Evolutionary conservation across 2,329 filamentous ascomycete genomes (phyloP), one percentile per base, ranked within the genome.

Genomic region (Stagonosporopsis chrysanthemi): DNA sequence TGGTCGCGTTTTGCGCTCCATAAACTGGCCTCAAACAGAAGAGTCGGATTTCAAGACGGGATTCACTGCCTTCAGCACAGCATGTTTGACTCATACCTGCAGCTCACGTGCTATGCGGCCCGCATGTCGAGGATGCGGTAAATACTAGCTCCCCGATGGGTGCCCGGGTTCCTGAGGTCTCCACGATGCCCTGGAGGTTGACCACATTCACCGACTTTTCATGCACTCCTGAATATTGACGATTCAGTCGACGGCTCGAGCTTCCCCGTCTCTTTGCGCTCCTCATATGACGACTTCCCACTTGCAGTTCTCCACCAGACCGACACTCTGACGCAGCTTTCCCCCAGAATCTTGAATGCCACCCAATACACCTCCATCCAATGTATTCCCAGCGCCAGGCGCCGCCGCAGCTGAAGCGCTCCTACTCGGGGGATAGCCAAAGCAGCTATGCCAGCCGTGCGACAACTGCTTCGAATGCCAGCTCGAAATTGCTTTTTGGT

Each of bases 401-500:
- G 53, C 74, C 67, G 48, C 75, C 73, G 60, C 64, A 71, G 72
- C 71, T 77, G 52, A 77, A 77, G 71, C 73, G 74, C 61, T 70
- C 74, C 11, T 61, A 71, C 48, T 76, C 73, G 15, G 69, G 65
- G 52, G 72, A 73, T 58, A 78, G 75, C 59, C 72, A 75, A 17
- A 71, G 64, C 49, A 77, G 73, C 60, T 70, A 76, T 66, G 70
- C 56, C 43, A 73, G 67, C 57, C 61, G 63, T 53, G 69, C 71
- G 29, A 76, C 74, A 15, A 72, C 70, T n/a, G 67, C 68, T 45
- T 76, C 72, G 60, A 72, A 70, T 49, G 61, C 73, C 40, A 77
- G 72, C 64, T 76, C 73, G 15, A 76, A 71, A 73, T 69, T 80
- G 52, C 68, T 83, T 59, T 83, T 83, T 72, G 81, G 81, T 59